Conservation (phyloP, 2,329 filamentous ascomycete genomes). For the Chaetomiaceae sp. region DNA sequence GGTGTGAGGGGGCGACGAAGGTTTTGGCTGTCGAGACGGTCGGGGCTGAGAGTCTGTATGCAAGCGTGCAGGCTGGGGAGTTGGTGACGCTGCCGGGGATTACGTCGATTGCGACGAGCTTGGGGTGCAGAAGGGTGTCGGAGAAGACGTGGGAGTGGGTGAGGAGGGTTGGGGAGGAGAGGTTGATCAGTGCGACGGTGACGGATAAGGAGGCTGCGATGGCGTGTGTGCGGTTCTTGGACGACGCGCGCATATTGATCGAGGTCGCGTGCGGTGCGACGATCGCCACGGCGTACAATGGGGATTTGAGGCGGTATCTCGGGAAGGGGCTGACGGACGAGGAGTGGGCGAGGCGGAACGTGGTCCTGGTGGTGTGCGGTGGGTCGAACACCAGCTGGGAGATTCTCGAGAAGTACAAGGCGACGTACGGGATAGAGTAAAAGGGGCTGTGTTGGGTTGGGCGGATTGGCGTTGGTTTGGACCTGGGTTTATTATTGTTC, state of each 20-base stretch:
- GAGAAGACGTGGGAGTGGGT: conserved; percentile 56
- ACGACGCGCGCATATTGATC: conserved; percentile 77
- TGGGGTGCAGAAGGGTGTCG: conserved; percentile 66
- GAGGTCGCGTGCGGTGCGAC: conserved; percentile 84
- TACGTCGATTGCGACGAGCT: conserved; percentile 64
- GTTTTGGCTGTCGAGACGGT: conserved; percentile 69
- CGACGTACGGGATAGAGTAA: conserved; percentile 36
- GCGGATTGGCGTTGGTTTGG: background rate
- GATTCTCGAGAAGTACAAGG: conserved; percentile 55
- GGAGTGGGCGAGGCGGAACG: conserved; percentile 61
- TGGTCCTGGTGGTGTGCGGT: conserved; percentile 84
- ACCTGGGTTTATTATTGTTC: background rate
- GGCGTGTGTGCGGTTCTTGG: conserved; percentile 70
- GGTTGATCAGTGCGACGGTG: conserved; percentile 56
- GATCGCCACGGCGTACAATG: conserved; percentile 64
- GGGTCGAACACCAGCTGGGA: conserved; percentile 63
- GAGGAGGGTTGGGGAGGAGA: conserved; percentile 35
- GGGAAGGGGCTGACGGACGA: conserved; percentile 49
- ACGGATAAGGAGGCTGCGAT: conserved; percentile 74
- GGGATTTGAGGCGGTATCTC: conserved; percentile 56
- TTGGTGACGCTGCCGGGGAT: conserved; percentile 63
- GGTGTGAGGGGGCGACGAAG: conserved; percentile 29
- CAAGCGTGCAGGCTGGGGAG: conserved; percentile 48
- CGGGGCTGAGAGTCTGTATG: conserved; percentile 63
- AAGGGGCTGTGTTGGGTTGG: background rate